These are phyloP conservation scores for Leccinum imitatum DNA, from an alignment of 768 basidiomycete genomes.

Conservation along the genomic window DNA sequence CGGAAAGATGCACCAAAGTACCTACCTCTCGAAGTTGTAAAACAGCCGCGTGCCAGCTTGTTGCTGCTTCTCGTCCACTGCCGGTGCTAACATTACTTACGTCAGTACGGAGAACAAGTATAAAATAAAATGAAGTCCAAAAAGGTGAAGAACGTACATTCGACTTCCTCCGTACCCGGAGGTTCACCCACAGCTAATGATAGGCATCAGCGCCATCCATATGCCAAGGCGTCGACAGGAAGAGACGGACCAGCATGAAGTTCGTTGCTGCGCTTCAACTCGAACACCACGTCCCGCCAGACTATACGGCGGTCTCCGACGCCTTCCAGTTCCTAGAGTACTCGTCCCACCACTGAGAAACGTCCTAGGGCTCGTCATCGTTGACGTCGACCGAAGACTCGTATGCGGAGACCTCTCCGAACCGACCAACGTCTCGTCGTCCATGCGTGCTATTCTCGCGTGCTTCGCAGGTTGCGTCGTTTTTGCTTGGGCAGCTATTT, in stretches of 20 bases:
- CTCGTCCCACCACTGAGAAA: conserved; percentile 4
- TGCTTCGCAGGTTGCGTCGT: not conserved
- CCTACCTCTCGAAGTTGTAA: conserved; percentile 44
- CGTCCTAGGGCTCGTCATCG: conserved; percentile 15
- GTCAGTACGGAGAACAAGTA: not conserved
- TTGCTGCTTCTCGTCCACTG: conserved; percentile 49
- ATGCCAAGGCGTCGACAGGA: not conserved
- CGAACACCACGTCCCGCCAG: conserved; percentile 43
- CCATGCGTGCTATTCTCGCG: conserved; percentile 13
- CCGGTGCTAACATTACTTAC: conserved; percentile 28
- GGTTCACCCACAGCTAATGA: conserved; percentile 31
- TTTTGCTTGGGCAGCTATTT: not conserved
- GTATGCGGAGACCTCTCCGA: conserved; percentile 21
- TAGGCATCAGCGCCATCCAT: not conserved
- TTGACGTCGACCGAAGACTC: conserved; percentile 22
- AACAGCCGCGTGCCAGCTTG: conserved; percentile 44
- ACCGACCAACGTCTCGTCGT: conserved; percentile 25
- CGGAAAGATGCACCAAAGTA: not conserved
- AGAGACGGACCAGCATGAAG: conserved; percentile 31
- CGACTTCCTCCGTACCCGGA: conserved; percentile 38
- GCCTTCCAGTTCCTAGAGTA: conserved; percentile 21
- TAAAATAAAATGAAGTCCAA: not conserved
- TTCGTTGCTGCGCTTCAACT: conserved; percentile 40
- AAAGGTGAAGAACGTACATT: conserved; percentile 27
- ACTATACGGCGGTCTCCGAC: conserved; percentile 38